Conservation (phyloP, 176 grass and related monocot species). For the Oryza longistaminata region DNA sequence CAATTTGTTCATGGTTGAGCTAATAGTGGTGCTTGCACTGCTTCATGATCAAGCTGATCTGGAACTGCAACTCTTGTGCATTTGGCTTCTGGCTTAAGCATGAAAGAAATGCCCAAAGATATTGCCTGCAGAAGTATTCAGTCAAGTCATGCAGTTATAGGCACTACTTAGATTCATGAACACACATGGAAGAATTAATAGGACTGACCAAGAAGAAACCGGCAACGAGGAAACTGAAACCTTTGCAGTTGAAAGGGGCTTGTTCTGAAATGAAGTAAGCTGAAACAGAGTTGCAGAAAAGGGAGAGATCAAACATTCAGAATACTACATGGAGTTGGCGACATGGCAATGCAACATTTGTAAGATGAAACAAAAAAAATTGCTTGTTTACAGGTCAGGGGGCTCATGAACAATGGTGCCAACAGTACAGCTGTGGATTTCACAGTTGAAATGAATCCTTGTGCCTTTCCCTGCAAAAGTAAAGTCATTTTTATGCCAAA, state of each 20-base stretch:
- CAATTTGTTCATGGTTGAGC: slow-evolving; percentile 16
- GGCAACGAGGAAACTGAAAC: slow-evolving; percentile 75
- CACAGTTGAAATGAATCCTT: slow-evolving; percentile 64
- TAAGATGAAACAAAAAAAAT: background rate
- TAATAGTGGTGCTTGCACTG: slow-evolving; percentile 46
- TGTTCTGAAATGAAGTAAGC: slow-evolving; percentile 80
- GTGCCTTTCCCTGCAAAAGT: slow-evolving; percentile 68
- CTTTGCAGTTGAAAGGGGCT: slow-evolving; percentile 67
- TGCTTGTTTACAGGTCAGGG: slow-evolving; percentile 70
- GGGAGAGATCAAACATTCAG: background rate
- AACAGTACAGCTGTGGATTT: slow-evolving; percentile 60
- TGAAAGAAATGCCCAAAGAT: slow-evolving; percentile 60
- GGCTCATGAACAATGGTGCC: slow-evolving; percentile 80
- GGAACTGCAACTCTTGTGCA: background rate
- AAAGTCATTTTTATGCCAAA: background rate
- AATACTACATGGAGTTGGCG: background rate
- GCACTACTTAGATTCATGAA: background rate
- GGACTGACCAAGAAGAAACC: slow-evolving; percentile 65
- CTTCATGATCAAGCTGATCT: slow-evolving; percentile 17
- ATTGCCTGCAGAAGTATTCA: slow-evolving; percentile 48
- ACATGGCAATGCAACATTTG: background rate
- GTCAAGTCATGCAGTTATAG: background rate
- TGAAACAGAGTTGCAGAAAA: slow-evolving; percentile 30
- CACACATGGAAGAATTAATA: background rate
- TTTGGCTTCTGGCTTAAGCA: slow-evolving; percentile 48